Evolutionary conservation across 768 basidiomycete genomes (phyloP), one percentile per base, ranked within the genome.

Genomic region (Tremella mesenterica): DNA sequence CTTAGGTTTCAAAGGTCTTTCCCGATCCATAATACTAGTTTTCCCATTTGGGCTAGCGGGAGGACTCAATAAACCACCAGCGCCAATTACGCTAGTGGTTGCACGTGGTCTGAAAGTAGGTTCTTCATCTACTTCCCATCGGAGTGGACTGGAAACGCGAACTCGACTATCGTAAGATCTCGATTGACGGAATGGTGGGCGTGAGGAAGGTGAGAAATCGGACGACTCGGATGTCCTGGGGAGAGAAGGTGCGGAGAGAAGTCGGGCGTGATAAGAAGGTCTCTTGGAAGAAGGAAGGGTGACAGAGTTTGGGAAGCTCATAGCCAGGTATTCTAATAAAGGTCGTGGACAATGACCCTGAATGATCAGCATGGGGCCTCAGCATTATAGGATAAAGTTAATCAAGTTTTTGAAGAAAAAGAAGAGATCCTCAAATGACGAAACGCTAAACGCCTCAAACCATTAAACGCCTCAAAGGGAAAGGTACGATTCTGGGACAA

Each of bases 261-360:
- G 53, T n/a, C 53, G 53, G 18, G 54, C 38, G 49, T 65, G 63
- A 34, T 63, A 64, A 4, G 65, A 55, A 33, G 56, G 53, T 33
- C 59, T 41, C 25, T 44, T 45, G 9, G 60, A 44, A n/a, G 62
- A 44, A 1, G 68, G 14, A 18, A 63, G 48, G 34, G 59, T 44
- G 38, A 62, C 60, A 9, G 63, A 61, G 27, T 60, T 58, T 23
- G 66, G 68, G 49, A 70, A 68, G 50, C 53, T 66, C 59, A 65
- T 64, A 20, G 60, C 56, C 30, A 72, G 65, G 34, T 68, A 63
- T 63, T 72, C 71, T 7, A 59, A 56, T 25, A 72, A 53, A 6
- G 71, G 69, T 38, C 53, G 29, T 8, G 64, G 64, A 13, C 58
- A 54, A 36, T 57, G 65, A 16, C 39, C 45, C 62, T 64, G 44